Evolutionary conservation across 345 rosid species (phyloP).

Genomic region (Populus pruinosa): DNA sequence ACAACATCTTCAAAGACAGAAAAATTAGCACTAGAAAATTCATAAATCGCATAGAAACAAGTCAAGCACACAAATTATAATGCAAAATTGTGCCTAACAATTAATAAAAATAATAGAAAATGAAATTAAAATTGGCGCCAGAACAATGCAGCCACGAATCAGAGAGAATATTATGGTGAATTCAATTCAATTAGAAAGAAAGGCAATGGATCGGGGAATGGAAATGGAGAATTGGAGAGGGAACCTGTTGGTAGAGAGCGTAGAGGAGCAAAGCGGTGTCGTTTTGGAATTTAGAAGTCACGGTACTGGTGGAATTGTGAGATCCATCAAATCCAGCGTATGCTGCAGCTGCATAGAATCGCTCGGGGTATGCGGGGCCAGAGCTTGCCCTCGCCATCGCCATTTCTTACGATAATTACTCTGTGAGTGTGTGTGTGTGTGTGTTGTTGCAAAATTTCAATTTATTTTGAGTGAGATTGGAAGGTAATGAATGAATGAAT

Average conservation of each 20-base stretch:
- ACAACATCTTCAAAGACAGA: neutral
- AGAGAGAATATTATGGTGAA: constrained; percentile 12
- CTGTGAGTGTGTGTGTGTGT: neutral
- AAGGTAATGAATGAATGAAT: neutral
- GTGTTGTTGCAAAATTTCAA: neutral
- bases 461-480: neutral
- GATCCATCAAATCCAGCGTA: constrained; percentile 92
- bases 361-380: constrained; percentile 94
- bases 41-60: neutral
- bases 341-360: constrained; percentile 92
- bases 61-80: neutral
- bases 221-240: constrained; percentile 9
- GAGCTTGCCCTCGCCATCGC: constrained; percentile 85
- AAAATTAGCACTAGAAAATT: neutral
- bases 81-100: neutral
- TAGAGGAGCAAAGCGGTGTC: constrained; percentile 86
- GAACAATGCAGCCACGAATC: neutral
- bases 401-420: constrained; percentile 25
- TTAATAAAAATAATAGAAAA: neutral
- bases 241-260: constrained; percentile 84
- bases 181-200: constrained; percentile 10
- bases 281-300: constrained; percentile 70
- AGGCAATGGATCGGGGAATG: neutral
- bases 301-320: constrained; percentile 43
- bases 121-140: neutral